Evolutionary conservation across 345 rosid genomes (phyloP).

Genomic region (Syzygium grande): DNA sequence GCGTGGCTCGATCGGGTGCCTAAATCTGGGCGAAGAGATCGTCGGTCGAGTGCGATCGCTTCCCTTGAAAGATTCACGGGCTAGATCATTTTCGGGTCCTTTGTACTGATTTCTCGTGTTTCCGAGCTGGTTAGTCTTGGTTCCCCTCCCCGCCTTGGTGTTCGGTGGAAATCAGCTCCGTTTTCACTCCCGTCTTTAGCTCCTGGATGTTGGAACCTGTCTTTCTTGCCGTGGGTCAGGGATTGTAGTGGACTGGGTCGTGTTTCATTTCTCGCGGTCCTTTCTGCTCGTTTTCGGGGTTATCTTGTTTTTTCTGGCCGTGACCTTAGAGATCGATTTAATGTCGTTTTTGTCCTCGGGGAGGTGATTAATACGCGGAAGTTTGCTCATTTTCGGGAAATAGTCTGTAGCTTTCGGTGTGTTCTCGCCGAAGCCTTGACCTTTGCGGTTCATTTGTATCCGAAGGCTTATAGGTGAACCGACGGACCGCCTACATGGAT

Average conservation of each 20-base stretch:
- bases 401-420: not conserved
- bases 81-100: not conserved
- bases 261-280: not conserved
- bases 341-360: not conserved
- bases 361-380: not conserved
- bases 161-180: not conserved
- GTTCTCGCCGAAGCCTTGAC: not conserved
- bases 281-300: not conserved
- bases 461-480: not conserved
- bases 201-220: not conserved
- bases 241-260: not conserved
- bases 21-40: not conserved
- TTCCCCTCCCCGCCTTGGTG: not conserved
- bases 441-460: not conserved
- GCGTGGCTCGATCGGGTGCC: not conserved
- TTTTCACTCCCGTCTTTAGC: not conserved
- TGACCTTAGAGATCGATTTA: not conserved
- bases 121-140: not conserved
- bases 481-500: not conserved
- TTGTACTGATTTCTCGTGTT: not conserved
- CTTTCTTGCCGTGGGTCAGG: not conserved
- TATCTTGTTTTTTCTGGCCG: not conserved
- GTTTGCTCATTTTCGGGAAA: not conserved
- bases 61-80: not conserved
- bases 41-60: not conserved